These are phyloP conservation scores for Sporisorium iseilematis-ciliati DNA, from an alignment of 1,284 basidiomycete genomes.

Conservation along the genomic window DNA sequence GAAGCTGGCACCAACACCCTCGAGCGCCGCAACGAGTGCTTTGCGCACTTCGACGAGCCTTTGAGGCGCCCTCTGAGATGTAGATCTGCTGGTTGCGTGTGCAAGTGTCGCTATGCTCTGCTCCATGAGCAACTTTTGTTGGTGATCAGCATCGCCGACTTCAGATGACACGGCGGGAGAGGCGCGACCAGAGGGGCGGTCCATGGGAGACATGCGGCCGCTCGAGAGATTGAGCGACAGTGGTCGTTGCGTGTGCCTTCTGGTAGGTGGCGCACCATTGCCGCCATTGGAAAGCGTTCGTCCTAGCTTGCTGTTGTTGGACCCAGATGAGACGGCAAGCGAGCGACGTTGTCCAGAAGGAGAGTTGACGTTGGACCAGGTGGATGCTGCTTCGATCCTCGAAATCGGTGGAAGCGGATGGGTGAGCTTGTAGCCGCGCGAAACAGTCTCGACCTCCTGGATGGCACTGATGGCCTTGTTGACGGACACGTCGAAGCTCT, in stretches of 20 bases:
- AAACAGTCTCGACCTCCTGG: slow-evolving; percentile 67
- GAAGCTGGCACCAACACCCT: slow-evolving; percentile 44
- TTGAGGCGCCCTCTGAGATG: slow-evolving; percentile 36
- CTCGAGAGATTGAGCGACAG: slow-evolving; percentile 34
- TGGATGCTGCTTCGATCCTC: slow-evolving; percentile 59
- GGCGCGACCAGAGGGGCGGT: slow-evolving; percentile 25
- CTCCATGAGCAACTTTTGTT: slow-evolving; percentile 27
- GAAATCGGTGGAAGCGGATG: slow-evolving; percentile 67
- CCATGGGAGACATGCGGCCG: slow-evolving; percentile 38
- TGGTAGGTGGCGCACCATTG: slow-evolving; percentile 31
- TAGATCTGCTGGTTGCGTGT: not conserved
- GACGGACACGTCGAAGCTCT: slow-evolving; percentile 54
- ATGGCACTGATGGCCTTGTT: slow-evolving; percentile 65
- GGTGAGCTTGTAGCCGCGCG: slow-evolving; percentile 64
- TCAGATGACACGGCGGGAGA: slow-evolving; percentile 28
- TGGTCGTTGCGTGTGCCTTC: slow-evolving; percentile 28
- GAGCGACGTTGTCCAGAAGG: slow-evolving; percentile 27
- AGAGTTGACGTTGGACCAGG: slow-evolving; percentile 13
- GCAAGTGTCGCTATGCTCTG: slow-evolving; percentile 17
- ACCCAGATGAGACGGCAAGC: slow-evolving; percentile 4
- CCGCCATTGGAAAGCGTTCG: slow-evolving; percentile 45
- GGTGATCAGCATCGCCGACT: slow-evolving; percentile 15
- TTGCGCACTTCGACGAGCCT: slow-evolving; percentile 50
- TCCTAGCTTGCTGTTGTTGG: slow-evolving; percentile 27
- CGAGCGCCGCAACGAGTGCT: slow-evolving; percentile 32